Percentiles rank a stretch among this genome's conserved stretches.
Evolutionary conservation across 2,329 filamentous ascomycete species (phyloP).

Genomic region (Cladophialophora carrionii): DNA sequence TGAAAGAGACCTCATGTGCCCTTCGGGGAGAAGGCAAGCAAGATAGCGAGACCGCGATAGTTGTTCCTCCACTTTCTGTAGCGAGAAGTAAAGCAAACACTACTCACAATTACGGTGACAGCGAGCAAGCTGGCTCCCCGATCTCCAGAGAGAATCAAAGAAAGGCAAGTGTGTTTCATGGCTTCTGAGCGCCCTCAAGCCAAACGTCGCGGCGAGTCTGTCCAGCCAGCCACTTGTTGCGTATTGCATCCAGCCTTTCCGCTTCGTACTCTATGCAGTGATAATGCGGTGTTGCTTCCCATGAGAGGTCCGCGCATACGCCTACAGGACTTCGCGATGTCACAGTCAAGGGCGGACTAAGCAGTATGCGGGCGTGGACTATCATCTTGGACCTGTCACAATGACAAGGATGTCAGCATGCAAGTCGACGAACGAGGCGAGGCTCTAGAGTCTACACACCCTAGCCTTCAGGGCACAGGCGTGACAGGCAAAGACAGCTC

Average conservation of each 20-base stretch:
- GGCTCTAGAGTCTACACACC: neutral
- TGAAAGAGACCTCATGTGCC: neutral
- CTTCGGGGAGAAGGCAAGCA: neutral
- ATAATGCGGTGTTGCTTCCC: neutral
- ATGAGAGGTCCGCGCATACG: too few species aligned
- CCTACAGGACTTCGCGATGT: neutral
- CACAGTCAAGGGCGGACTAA: neutral
- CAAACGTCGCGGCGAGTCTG: neutral
- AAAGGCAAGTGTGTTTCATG: neutral
- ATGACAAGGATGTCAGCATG: constrained; percentile 7
- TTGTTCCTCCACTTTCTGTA: neutral
- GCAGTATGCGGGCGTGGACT: neutral
- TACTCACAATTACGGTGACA: too few species aligned
- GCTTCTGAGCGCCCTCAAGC: too few species aligned
- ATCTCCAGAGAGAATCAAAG: neutral
- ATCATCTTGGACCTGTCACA: neutral
- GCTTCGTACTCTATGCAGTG: neutral
- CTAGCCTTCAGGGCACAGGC: neutral
- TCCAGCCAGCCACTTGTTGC: neutral
- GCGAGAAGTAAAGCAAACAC: neutral
- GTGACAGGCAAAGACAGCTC: neutral
- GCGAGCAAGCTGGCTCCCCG: neutral
- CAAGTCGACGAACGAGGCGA: constrained; percentile 1
- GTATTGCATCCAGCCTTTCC: neutral
- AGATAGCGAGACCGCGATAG: neutral